Evolutionary conservation across 176 grass and related monocot species (phyloP).

Genomic region (bread wheat (Triticum aestivum)): DNA sequence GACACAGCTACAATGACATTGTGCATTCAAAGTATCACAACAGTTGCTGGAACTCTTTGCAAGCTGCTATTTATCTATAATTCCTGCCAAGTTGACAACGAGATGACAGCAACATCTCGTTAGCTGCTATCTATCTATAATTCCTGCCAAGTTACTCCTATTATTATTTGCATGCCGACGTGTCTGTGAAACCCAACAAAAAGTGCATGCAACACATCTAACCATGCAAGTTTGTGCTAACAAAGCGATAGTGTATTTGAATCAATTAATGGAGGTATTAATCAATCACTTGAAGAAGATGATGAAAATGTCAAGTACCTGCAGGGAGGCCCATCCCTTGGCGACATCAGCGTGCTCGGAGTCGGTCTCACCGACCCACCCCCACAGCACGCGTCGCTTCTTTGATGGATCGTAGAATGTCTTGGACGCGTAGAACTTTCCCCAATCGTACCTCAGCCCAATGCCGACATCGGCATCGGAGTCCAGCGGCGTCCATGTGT

Average conservation of each 20-base stretch:
- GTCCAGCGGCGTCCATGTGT: constrained; percentile 65
- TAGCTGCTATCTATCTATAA: not conserved
- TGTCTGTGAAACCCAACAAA: not conserved
- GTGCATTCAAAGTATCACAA: not conserved
- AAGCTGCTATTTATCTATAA: not conserved
- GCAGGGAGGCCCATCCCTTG: constrained; percentile 92
- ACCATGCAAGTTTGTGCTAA: not conserved
- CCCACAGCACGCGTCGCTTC: constrained; percentile 75
- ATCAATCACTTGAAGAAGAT: not conserved
- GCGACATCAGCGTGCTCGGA: constrained; percentile 68
- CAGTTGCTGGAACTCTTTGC: not conserved
- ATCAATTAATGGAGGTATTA: not conserved
- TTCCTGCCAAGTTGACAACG: not conserved
- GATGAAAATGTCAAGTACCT: constrained; percentile 38
- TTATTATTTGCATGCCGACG: not conserved
- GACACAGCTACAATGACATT: not conserved
- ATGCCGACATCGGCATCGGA: constrained; percentile 51
- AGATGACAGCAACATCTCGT: not conserved
- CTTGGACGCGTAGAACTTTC: constrained; percentile 91
- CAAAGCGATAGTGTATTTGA: not conserved
- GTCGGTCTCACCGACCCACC: constrained; percentile 82
- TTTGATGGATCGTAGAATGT: constrained; percentile 79
- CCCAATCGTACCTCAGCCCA: constrained; percentile 92
- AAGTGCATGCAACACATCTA: not conserved
- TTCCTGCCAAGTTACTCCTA: not conserved